Base-by-base conservation (phyloP, 805 yeast species). In the Blastobotrys peoriensis region DNA sequence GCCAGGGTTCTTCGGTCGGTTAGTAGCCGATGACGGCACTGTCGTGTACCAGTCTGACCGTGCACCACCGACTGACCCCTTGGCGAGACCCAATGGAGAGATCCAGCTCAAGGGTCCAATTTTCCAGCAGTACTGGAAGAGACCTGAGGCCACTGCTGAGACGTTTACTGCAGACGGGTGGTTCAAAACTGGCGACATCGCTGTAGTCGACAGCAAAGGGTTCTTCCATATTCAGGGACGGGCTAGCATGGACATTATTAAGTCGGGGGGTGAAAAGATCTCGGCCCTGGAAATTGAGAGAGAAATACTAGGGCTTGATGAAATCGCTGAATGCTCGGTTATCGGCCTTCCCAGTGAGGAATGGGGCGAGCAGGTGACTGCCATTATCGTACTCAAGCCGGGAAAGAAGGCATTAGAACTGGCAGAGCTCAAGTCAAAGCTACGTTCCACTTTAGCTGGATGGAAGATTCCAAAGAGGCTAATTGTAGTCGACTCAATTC, bases 101-200 rank as follows among this genome's bases (percentile, higher is more conserved):
- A 57, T 78, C 36, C 63, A 73, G 52, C 57, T 78, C 15, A 56
- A 75, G 18, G 83, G 83, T 1, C 74, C 78, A 2, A 79, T 75
- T 46, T 76, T 77, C 57, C 47, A 57, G 35, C 69, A 70, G 16
- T 78, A 78, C 59, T 78, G 62, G 62, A 67, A 73, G 41, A 68
- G 73, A 49, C 63, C 64, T 4, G 72, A 71, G 40, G 79, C 75
- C 38, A 74, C 79, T 3, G 59, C 45, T 4, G 68, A 68, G 50
- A 64, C 70, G 1, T 63, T 78, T 44, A 60, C 68, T 15, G 75
- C 70, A 20, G 76, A 70, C 13, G 59, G 56, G 16, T 78, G 81
- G 79, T 76, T 76, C 59, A 59, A 64, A 36, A 76, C 83, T 3
- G 83, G 83, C 22, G 83, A 78, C 54, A 70, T 78, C 54, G 82